These are phyloP conservation scores for Botrytis fragariae DNA, from an alignment of 2,329 filamentous ascomycete species.

Conservation along the genomic window DNA sequence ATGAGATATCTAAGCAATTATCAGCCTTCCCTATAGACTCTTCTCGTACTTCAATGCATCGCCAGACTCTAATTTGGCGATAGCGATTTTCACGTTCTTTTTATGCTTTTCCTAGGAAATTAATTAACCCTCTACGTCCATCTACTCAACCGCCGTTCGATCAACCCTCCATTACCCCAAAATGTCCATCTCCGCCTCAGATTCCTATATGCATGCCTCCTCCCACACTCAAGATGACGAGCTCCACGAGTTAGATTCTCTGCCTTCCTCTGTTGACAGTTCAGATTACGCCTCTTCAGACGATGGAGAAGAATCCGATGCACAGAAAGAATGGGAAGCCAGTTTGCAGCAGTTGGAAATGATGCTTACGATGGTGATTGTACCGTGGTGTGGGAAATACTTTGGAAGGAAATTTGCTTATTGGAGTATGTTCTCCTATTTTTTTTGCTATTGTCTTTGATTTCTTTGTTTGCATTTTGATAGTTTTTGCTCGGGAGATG, in stretches of 20 bases:
- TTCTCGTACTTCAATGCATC: conserved; percentile 15
- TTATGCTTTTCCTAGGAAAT: background rate
- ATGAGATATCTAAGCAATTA: background rate
- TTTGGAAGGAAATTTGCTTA: conserved; percentile 93
- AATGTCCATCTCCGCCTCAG: conserved; percentile 25
- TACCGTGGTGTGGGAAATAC: conserved; percentile 93
- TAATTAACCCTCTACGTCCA: background rate
- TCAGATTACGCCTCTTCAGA: conserved; percentile 52
- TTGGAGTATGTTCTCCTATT: conserved; percentile 69
- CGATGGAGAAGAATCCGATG: conserved; percentile 63
- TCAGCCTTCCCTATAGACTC: background rate
- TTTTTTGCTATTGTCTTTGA: background rate
- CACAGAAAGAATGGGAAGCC: conserved; percentile 92
- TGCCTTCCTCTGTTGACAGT: conserved; percentile 54
- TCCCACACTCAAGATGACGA: conserved; percentile 48
- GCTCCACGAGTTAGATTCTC: conserved; percentile 57
- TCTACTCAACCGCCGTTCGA: background rate
- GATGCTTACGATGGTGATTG: conserved; percentile 87
- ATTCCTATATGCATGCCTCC: conserved; percentile 40
- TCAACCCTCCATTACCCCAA: background rate
- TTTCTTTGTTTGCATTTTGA: background rate
- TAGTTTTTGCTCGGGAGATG: background rate
- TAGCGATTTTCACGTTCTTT: conserved; percentile 8
- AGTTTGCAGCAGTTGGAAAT: conserved; percentile 92
- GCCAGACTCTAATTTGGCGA: conserved; percentile 7